Conservation (phyloP, 345 rosid genomes). For the Acer campestre region DNA sequence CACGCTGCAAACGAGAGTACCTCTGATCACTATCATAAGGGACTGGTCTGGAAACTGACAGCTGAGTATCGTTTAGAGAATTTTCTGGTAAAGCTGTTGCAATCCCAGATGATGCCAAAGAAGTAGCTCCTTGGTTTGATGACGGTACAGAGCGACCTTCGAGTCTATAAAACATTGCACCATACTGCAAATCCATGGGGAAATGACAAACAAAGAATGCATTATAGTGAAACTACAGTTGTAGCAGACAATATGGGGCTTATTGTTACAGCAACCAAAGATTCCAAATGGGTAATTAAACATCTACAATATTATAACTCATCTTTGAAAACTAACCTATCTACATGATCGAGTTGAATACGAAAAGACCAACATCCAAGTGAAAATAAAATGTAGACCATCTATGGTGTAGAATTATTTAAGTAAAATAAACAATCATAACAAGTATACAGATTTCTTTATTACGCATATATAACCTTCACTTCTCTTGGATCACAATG, state of each 20-base stretch:
- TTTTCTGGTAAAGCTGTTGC: conserved; percentile 34
- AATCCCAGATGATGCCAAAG: conserved; percentile 39
- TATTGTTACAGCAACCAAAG: background rate
- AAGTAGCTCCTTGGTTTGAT: conserved; percentile 42
- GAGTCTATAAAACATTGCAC: conserved; percentile 45
- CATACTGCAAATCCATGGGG: conserved; percentile 44
- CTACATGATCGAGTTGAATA: background rate
- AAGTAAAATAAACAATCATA: background rate
- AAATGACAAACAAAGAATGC: conserved; percentile 15
- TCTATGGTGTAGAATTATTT: background rate
- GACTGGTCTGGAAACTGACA: conserved; percentile 40
- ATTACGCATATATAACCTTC: background rate
- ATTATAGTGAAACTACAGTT: conserved; percentile 1
- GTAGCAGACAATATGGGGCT: background rate
- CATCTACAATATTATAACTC: background rate
- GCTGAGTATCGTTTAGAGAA: conserved; percentile 42
- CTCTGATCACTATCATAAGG: conserved; percentile 61
- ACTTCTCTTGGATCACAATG: background rate
- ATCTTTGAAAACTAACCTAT: background rate
- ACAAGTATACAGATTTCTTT: background rate
- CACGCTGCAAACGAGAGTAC: conserved; percentile 57
- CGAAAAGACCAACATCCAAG: background rate
- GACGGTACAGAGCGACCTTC: conserved; percentile 40
- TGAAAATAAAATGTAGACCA: background rate
- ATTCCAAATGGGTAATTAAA: background rate